Evolutionary conservation across 345 rosid genomes (phyloP), one percentile per base, ranked within the genome.

Genomic region (Gossypium raimondii): DNA sequence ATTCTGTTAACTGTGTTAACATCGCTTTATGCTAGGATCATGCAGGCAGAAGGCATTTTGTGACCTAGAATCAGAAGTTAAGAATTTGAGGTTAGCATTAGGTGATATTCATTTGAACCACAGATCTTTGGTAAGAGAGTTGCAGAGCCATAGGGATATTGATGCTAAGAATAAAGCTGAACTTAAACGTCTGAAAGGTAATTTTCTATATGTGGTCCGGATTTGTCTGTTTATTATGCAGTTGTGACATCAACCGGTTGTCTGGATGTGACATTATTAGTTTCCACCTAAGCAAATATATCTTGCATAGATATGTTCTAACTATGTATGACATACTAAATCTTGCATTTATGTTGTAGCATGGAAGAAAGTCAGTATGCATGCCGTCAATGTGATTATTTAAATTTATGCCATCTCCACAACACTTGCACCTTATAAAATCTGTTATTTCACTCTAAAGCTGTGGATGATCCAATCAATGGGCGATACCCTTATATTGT

Each of bases 51-150:
- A 78, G 75, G 79, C 81, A 29, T 86, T 85, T 67, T 60, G 59
- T 77, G 89, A 86, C 74, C 84, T 92, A 63, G 83, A 78, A 70
- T 22, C 81, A 24, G 91, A 93, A 81, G 84, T 89, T 72, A 89
- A 84, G 83, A 87, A 80, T 76, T 80, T 90, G 83, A 88, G 98
- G 81, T 76, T 70, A 73, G 83, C 80, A 69, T 73, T 90, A 61
- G 85, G 82, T 78, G 97, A 88, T 81, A 91, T 85, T 76, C 92
- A 89, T 79, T 77, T 84, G 83, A 92, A 88, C 83, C 92, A 88
- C 77, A 92, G 81, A 78, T 75, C 86, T 59, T 75, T 92, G 80
- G 85, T 85, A 16, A 76, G 82, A 73, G 90, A 93, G 72, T 80
- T 93, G 85, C 94, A 86, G 82, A 81, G 76, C 60, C 78, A 56